Evolutionary conservation across 164 flowering plant genomes (phyloP).

Genomic region (Magnolia changhungtana): DNA sequence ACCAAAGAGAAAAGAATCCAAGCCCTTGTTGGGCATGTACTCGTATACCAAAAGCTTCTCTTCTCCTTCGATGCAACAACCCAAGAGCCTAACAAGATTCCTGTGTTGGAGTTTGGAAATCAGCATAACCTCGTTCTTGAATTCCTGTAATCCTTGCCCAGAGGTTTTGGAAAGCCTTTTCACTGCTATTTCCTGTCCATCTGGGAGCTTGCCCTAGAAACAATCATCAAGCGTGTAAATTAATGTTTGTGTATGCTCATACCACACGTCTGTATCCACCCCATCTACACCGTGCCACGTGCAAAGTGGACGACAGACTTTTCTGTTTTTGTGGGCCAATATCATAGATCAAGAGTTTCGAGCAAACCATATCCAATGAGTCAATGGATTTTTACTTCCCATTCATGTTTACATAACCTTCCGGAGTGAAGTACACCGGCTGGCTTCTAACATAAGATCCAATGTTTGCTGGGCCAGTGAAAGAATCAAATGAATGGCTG

Average conservation of each 20-base stretch:
- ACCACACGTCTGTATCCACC: not conserved
- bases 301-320: not conserved
- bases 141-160: slow-evolving; percentile 34
- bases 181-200: too few relatives aligned
- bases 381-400: not conserved
- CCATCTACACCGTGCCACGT: not conserved
- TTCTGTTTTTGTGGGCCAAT: not conserved
- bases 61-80: slow-evolving; percentile 31
- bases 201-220: slow-evolving; percentile 28
- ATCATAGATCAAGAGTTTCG: too few relatives aligned
- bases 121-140: slow-evolving; percentile 32
- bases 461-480: too few relatives aligned
- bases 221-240: not conserved
- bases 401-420: not conserved
- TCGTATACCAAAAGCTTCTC: slow-evolving; percentile 43
- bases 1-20: slow-evolving; percentile 34
- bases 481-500: not conserved
- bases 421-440: too few relatives aligned
- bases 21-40: slow-evolving; percentile 34
- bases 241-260: not conserved
- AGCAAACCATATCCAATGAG: too few relatives aligned
- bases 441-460: too few relatives aligned
- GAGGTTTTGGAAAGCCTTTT: slow-evolving; percentile 33
- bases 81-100: slow-evolving; percentile 41
- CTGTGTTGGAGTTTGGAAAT: slow-evolving; percentile 41